A percentile compares a stretch with the other conserved stretches of the same genome.
These are phyloP conservation scores for Emergomyces pasteurianus DNA, from an alignment of 2,329 filamentous ascomycete genomes.

Conservation along the genomic window DNA sequence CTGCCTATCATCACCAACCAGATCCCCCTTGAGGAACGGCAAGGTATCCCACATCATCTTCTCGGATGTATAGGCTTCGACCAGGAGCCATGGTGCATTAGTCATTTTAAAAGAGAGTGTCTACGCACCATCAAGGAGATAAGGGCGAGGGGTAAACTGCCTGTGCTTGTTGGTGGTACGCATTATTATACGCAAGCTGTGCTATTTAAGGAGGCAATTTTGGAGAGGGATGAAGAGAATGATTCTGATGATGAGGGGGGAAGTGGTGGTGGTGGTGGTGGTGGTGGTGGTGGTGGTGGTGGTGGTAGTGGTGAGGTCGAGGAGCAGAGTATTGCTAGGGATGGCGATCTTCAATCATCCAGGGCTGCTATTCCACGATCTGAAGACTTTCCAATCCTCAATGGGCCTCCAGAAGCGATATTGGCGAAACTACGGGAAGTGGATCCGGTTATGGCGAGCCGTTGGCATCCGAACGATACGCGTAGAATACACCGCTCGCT, in stretches of 20 bases:
- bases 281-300: conserved; percentile 11
- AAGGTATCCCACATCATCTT: conserved; percentile 76
- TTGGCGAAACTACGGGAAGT: conserved; percentile 62
- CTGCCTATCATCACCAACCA: conserved; percentile 95
- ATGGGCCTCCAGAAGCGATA: conserved; percentile 58
- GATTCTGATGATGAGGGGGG: conserved; percentile 14
- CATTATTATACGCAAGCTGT: conserved; percentile 91
- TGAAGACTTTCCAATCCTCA: conserved; percentile 55
- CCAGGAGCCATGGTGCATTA: conserved; percentile 73
- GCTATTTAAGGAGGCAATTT: conserved; percentile 62
- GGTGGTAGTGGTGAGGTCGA: conserved; percentile 12
- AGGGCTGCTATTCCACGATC: neutral
- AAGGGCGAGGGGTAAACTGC: conserved; percentile 61
- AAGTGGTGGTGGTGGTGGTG: conserved; percentile 10
- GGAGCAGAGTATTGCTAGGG: neutral
- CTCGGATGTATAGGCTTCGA: conserved; percentile 65
- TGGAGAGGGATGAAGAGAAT: conserved; percentile 26
- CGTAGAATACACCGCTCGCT: conserved; percentile 83
- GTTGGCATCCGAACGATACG: conserved; percentile 88
- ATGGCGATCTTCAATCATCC: neutral
- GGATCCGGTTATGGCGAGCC: conserved; percentile 76
- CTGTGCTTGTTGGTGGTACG: conserved; percentile 86
- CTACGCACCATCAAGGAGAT: conserved; percentile 64
- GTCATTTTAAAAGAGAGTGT: conserved; percentile 61
- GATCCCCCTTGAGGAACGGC: conserved; percentile 60